Evolutionary conservation across 257 asterid genomes (phyloP).

Genomic region (Solanum dulcamara): DNA sequence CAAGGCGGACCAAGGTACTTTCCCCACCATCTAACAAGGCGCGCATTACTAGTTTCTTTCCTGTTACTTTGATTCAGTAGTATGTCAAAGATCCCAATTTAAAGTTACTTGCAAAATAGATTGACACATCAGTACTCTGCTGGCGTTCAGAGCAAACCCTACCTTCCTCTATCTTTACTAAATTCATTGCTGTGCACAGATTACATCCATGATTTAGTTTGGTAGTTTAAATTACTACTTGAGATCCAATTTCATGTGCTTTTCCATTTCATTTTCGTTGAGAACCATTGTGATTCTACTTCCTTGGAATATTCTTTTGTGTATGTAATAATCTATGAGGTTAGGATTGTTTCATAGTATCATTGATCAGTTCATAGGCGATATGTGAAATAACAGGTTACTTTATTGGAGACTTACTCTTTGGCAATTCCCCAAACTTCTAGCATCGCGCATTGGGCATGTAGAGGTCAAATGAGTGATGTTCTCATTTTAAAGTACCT

Average conservation of each 20-base stretch:
- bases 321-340: background rate
- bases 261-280: background rate
- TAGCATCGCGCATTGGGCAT: background rate
- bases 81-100: background rate
- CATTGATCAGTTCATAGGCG: background rate
- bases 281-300: background rate
- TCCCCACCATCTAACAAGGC: background rate
- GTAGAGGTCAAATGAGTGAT: background rate
- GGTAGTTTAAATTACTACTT: background rate
- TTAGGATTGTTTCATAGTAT: background rate
- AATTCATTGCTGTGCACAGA: background rate
- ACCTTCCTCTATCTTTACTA: background rate
- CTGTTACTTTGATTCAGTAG: background rate
- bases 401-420: background rate
- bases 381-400: background rate
- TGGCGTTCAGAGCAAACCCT: too few species aligned
- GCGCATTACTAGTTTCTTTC: background rate
- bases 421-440: background rate
- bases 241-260: background rate
- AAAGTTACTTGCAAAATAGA: background rate
- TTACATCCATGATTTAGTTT: background rate
- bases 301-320: background rate
- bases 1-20: conserved; percentile 64
- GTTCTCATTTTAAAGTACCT: background rate
- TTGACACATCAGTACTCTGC: background rate